A percentile compares a stretch with the other conserved stretches of the same genome.
These are phyloP conservation scores for Exophiala sp. DNA, from an alignment of 2,329 filamentous ascomycete species.

Conservation along the genomic window DNA sequence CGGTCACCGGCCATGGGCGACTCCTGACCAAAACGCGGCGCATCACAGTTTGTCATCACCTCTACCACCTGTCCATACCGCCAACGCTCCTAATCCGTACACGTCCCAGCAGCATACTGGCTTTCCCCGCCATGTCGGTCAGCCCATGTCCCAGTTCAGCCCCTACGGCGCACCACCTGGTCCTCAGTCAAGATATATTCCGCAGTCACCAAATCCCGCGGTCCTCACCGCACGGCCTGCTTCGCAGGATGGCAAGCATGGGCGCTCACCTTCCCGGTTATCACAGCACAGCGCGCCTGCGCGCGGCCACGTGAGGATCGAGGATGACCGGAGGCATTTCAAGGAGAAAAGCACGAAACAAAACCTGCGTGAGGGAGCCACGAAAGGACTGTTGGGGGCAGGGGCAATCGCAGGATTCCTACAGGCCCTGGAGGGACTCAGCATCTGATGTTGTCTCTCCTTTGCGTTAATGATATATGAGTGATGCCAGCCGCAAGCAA, in stretches of 20 bases:
- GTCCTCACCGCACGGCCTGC: conserved; percentile 17
- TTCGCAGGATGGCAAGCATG: conserved; percentile 26
- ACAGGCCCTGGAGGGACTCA: conserved; percentile 37
- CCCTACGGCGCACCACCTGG: conserved; percentile 6
- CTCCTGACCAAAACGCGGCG: conserved; percentile 21
- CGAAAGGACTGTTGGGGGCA: conserved; percentile 34
- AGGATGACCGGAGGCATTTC: conserved; percentile 19
- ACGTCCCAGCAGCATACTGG: conserved; percentile 11
- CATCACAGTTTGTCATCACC: conserved; percentile 27
- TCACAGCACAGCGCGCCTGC: conserved; percentile 15
- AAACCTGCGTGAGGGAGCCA: conserved; percentile 33
- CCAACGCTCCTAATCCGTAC: conserved; percentile 18
- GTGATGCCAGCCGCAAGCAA: neutral
- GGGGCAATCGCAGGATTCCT: conserved; percentile 38
- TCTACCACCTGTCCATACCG: conserved; percentile 21
- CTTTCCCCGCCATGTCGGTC: conserved; percentile 12
- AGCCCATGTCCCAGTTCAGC: neutral
- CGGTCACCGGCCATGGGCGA: conserved; percentile 22
- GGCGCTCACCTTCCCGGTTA: conserved; percentile 24
- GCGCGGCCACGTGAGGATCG: conserved; percentile 7
- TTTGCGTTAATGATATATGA: conserved; percentile 2
- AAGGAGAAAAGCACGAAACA: conserved; percentile 28
- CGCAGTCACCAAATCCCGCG: conserved; percentile 12
- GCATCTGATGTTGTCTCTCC: conserved; percentile 10
- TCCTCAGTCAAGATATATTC: conserved; percentile 13